These are phyloP conservation scores for Neurospora pannonica DNA, from an alignment of 495 filamentous ascomycete species.

Conservation along the genomic window DNA sequence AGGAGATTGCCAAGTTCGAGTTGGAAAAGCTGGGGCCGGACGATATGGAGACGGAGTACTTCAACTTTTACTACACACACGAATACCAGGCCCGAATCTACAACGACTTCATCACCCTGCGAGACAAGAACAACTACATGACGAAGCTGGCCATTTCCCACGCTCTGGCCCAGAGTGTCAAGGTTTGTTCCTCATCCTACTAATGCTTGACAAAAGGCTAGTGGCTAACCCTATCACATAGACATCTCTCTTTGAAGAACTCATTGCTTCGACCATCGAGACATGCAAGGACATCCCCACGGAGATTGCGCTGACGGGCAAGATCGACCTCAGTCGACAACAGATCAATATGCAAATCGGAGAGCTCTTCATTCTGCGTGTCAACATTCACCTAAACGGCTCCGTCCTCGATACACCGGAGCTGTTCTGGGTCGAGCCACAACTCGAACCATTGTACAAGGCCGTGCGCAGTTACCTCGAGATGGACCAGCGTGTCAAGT, in stretches of 20 bases:
- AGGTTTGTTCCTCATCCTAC: slow-evolving; percentile 38
- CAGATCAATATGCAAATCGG: slow-evolving; percentile 99
- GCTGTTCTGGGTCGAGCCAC: slow-evolving; percentile 96
- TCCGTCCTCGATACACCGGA: slow-evolving; percentile 95
- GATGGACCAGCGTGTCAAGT: slow-evolving; percentile 90
- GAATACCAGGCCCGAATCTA: slow-evolving; percentile 98
- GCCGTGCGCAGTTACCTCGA: slow-evolving; percentile 92
- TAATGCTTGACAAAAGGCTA: not conserved
- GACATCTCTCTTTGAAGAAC: slow-evolving; percentile 95
- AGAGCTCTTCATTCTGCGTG: slow-evolving; percentile 91
- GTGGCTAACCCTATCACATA: slow-evolving; percentile 24
- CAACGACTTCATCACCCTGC: slow-evolving; percentile 93
- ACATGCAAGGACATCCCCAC: slow-evolving; percentile 81
- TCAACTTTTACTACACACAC: slow-evolving; percentile 97
- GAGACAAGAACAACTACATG: slow-evolving; percentile 95
- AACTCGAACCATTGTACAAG: slow-evolving; percentile 89
- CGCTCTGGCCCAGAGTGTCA: slow-evolving; percentile 87
- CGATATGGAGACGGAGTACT: slow-evolving; percentile 89
- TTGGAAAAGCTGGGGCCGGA: slow-evolving; percentile 76
- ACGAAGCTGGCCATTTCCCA: slow-evolving; percentile 94
- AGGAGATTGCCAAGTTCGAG: slow-evolving; percentile 94
- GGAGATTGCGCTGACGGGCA: slow-evolving; percentile 84
- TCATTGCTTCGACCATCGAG: slow-evolving; percentile 87
- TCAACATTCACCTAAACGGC: slow-evolving; percentile 96
- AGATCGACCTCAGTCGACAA: slow-evolving; percentile 68